Percentiles rank a stretch among this genome's conserved stretches.
Evolutionary conservation across 805 yeast genomes (phyloP).

Genomic region (Cyberlindnera euphorbiiphila): DNA sequence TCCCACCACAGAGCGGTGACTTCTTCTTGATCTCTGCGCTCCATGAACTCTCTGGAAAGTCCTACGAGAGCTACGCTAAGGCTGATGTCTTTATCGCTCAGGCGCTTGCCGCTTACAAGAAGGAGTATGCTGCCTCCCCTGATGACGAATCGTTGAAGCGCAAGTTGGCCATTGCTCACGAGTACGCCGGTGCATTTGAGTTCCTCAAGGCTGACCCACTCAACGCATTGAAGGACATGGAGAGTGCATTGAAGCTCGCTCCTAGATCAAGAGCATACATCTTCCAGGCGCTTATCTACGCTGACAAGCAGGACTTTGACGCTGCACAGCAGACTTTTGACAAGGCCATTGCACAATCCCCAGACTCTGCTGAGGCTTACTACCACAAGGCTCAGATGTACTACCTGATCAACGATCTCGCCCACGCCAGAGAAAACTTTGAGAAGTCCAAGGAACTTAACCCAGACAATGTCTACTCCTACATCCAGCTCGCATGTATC

Average conservation of each 20-base stretch:
- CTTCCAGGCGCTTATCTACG: constrained; percentile 74
- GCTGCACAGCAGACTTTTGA: constrained; percentile 69
- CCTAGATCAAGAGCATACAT: constrained; percentile 84
- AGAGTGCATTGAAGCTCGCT: constrained; percentile 56
- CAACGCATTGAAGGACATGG: constrained; percentile 59
- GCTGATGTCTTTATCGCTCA: constrained; percentile 46
- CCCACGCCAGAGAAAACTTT: constrained; percentile 70
- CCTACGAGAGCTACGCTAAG: constrained; percentile 34
- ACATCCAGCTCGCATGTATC: constrained; percentile 90
- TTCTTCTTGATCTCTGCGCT: constrained; percentile 64
- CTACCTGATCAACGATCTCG: constrained; percentile 74
- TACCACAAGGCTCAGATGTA: constrained; percentile 94
- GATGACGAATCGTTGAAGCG: constrained; percentile 29
- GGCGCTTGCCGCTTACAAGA: constrained; percentile 47
- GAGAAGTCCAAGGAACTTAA: constrained; percentile 71
- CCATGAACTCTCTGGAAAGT: constrained; percentile 44
- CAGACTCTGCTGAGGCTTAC: constrained; percentile 74
- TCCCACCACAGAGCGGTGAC: constrained; percentile 51
- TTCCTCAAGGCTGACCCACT: constrained; percentile 75
- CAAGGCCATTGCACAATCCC: constrained; percentile 63
- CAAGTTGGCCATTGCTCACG: constrained; percentile 68
- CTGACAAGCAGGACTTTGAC: constrained; percentile 73
- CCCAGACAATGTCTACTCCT: constrained; percentile 74
- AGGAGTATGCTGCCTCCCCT: constrained; percentile 23
- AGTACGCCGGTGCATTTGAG: constrained; percentile 76